These are phyloP conservation scores for Lichtheimia corymbifera DNA, from an alignment of 371 early-diverging fungal genomes.

Conservation along the genomic window DNA sequence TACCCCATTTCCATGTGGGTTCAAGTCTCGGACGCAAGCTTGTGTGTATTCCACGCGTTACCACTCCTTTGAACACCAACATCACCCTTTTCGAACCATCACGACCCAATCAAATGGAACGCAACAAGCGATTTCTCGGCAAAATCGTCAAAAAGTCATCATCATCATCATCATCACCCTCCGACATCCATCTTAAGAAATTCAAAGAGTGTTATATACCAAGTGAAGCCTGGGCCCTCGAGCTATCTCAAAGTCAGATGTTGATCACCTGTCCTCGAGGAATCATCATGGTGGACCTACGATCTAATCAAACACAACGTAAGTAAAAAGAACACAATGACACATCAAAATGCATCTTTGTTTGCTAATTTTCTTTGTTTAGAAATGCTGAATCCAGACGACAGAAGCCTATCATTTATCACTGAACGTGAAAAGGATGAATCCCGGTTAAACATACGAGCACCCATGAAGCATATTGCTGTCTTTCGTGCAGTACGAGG, in stretches of 20 bases:
- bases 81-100: slow-evolving; percentile 33
- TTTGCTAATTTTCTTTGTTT: background rate
- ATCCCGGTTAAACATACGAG: slow-evolving; percentile 24
- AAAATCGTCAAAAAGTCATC: slow-evolving; percentile 11
- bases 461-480: slow-evolving; percentile 38
- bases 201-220: slow-evolving; percentile 47
- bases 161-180: background rate
- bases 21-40: slow-evolving; percentile 31
- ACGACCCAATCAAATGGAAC: slow-evolving; percentile 14
- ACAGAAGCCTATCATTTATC: slow-evolving; percentile 38
- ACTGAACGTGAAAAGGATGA: slow-evolving; percentile 44
- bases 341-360: background rate
- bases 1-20: slow-evolving; percentile 45
- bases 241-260: slow-evolving; percentile 37
- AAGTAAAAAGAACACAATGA: slow-evolving; percentile 11
- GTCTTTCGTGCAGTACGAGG: slow-evolving; percentile 34
- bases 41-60: slow-evolving; percentile 42
- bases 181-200: slow-evolving; percentile 29
- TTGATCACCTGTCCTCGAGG: slow-evolving; percentile 48
- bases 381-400: slow-evolving; percentile 45
- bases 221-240: slow-evolving; percentile 43
- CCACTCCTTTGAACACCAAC: slow-evolving; percentile 30
- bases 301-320: slow-evolving; percentile 47
- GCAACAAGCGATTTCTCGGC: slow-evolving; percentile 14
- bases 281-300: slow-evolving; percentile 44